Evolutionary conservation across 805 yeast genomes (phyloP), one percentile per base, ranked within the genome.

Genomic region (Tetrapisispora taiwanensis): DNA sequence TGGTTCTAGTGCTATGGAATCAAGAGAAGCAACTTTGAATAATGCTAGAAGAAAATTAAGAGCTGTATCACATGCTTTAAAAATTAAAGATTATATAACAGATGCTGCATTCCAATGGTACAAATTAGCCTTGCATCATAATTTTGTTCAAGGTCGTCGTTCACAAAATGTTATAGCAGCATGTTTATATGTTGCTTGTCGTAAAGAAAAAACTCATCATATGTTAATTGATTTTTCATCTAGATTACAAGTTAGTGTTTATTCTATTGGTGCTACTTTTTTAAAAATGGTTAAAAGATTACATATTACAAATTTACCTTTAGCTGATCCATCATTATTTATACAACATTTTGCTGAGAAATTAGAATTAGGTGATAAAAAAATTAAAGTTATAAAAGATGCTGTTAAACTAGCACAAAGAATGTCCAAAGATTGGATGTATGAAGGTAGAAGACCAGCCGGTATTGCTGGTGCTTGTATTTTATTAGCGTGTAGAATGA

Each of bases 391-490:
- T 13, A 81, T 85, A 37, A 76, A 75, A 48, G 99, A 92, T 62
- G 97, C 98, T 0, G 80, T 81, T 7, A 77, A 80, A 54, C 66
- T 92, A 19, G 95, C 95, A 0, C 85, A 79, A 58, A 72, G 95
- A 52, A 92, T 92, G 99, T 73, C 89, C 13, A 76, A 79, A 36
- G 97, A 92, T 58, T 92, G 97, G 97, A 84, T 92, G 52, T 85
- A 81, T 60, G 95, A 87, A 65, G 99, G 99, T 22, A 75, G 99
- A 59, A 73, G 97, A 49, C 98, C 99, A 0, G 97, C 98, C 0
- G 98, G 99, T 55, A 78, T 92, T 43, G 98, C 98, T 0, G 99
- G 97, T 19, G 98, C 98, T 0, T 88, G 97, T 64, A 71, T 92
- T 1, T 61, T 94, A 37, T 67, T 92, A 41, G 98, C 99, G 0